Base-by-base conservation (phyloP, 805 yeast genomes). In the Lipomyces orientalis region DNA sequence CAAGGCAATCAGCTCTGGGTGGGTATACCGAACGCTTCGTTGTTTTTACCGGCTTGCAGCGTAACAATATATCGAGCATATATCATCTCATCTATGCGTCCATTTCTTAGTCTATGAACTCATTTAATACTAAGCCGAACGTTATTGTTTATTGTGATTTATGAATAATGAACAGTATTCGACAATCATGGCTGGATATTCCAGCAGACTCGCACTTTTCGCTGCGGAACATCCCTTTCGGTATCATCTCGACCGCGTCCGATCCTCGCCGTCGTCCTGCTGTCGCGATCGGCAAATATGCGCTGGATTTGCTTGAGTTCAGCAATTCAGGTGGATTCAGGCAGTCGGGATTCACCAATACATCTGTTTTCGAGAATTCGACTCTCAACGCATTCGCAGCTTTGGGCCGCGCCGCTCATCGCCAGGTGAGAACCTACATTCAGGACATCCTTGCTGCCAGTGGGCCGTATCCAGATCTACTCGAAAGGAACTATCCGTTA, bases 181-280 rank as follows among this genome's bases (percentile, higher is more conserved):
- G 49, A 43, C 22, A 43, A 43, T 56, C 64, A 7, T 62, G 64
- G 61, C 19, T 62, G 16, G 56, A 37, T 12, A 43, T 62, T n/a
- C 34, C 61, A 12, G 43, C 29, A 4, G 16, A 25, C 22, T 55
- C 61, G 61, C 61, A 54, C 29, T 80, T 80, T 54, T 66, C 76
- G 8, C 60, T 74, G 46, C 61, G 62, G 25, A 74, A 74, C 60
- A 64, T 74, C 34, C 76, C 76, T 2, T 74, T 74, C 46, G 76
- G 76, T 2, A 59, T 74, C 39, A 60, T 73, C 61, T 66, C 59
- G 16, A 56, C 74, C 25, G 60, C 64, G 29, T 60, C 35, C 12
- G 56, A 55, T 25, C 37, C 56, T 29, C 31, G 63, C 8, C 39
- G 34, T 1, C 71, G 72, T 19, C 64, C 70, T 9, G 75, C 75